Evolutionary conservation across 2,329 filamentous ascomycete species (phyloP).

Genomic region (Pseudocercospora macadamiae): DNA sequence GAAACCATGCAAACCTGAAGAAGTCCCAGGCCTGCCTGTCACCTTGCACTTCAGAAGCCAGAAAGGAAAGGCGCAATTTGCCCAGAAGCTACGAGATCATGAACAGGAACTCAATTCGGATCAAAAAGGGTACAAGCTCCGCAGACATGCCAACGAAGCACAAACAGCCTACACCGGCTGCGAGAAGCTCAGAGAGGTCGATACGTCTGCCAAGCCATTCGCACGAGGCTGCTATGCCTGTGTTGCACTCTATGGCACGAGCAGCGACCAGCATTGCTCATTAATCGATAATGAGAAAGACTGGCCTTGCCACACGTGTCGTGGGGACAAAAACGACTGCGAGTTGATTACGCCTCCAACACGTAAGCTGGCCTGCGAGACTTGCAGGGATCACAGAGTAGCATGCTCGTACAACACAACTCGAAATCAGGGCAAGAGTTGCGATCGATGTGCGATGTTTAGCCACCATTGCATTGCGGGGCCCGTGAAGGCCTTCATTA

Average conservation of each 20-base stretch:
- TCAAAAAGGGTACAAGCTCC: not conserved
- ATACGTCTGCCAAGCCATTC: conserved; percentile 22
- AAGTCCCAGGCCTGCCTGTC: not conserved
- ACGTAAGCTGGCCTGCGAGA: conserved; percentile 41
- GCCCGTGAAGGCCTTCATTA: conserved; percentile 34
- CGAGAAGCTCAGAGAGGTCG: conserved; percentile 6
- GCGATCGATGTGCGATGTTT: conserved; percentile 36
- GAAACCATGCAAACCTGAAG: not conserved
- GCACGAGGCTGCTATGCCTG: conserved; percentile 24
- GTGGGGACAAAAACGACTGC: conserved; percentile 38
- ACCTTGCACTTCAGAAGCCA: not conserved
- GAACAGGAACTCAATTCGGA: not conserved
- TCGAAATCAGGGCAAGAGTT: conserved; percentile 36
- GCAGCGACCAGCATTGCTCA: conserved; percentile 33
- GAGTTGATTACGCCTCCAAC: conserved; percentile 39
- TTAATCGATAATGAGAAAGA: conserved; percentile 38
- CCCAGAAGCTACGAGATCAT: not conserved
- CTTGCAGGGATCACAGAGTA: conserved; percentile 35
- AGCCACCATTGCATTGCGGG: conserved; percentile 43
- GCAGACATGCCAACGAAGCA: not conserved
- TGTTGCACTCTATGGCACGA: conserved; percentile 6
- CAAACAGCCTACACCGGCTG: not conserved
- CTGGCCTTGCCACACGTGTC: conserved; percentile 45
- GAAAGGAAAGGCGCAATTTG: not conserved
- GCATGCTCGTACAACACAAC: conserved; percentile 41